Base-by-base conservation (phyloP, 2,329 filamentous ascomycete genomes). In the Colletotrichum tropicale region DNA sequence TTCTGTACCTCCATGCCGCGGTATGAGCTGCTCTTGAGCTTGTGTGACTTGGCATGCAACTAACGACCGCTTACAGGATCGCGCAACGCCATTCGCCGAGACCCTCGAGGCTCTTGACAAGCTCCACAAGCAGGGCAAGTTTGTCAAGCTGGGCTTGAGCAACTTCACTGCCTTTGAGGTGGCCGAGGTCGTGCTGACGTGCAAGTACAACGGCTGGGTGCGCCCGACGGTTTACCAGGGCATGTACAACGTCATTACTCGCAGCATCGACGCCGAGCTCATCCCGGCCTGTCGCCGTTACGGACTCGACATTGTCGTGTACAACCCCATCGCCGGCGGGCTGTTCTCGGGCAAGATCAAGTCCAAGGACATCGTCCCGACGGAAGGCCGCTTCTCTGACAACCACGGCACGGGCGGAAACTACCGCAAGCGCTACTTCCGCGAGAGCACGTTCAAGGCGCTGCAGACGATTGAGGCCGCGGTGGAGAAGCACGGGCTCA, bases 91-190 rank as follows among this genome's bases (percentile, higher is more conserved):
- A 0, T 98, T 98, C 80, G 91, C 92, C 9, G 94, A 97, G 84
- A 97, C 96, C 0, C 88, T 98, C 21, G 90, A 92, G 80, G 94
- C 93, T 6, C 88, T 96, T 75, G 91, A 98, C 83, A 92, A 95
- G 84, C 86, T 98, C 67, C 95, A 98, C 88, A 95, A 95, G 84
- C 91, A 94, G 72, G 95, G 95, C 76, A 97, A 96, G 83, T 98
- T 98, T 81, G 92, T 95, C 24, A 90, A 91, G 67, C 87, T 98
- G 15, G 96, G 95, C 3, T 85, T 98, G 74, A 94, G 92, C 80
- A 98, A 98, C 86, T 98, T 93, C 83, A 94, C 95, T 1, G 93
- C 95, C 0, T 97, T 94, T 82, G 96, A 98, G 83, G 94, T 98
- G 12, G 95, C 95, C 0, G 96, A 98, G 85, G 91, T 98, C 12